Percentiles rank a stretch among this genome's conserved stretches.
Evolutionary conservation across 176 grass and related monocot genomes (phyloP).

Genomic region (Alopecurus myosuroides): DNA sequence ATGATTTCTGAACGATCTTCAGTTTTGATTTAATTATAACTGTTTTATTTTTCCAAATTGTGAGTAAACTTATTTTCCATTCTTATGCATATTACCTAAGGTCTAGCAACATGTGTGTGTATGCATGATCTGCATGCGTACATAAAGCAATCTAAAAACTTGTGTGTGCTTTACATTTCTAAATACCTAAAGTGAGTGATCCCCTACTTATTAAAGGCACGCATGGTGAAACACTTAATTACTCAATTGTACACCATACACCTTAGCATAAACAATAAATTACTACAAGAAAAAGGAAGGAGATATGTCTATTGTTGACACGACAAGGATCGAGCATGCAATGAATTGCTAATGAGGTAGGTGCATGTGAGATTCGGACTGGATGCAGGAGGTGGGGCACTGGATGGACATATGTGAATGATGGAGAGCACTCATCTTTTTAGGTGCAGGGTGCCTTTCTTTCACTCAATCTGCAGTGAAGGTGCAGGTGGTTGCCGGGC

Average conservation of each 20-base stretch:
- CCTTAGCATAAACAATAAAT: neutral
- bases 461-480: neutral
- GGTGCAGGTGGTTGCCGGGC: constrained; percentile 2
- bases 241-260: too few species aligned
- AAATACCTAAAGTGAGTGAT: neutral
- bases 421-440: constrained; percentile 15
- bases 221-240: too few species aligned
- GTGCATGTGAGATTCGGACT: neutral
- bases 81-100: too few species aligned
- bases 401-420: neutral
- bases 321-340: neutral
- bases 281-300: neutral
- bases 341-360: neutral
- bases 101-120: too few species aligned
- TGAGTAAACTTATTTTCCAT: too few species aligned
- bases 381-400: neutral
- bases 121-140: too few species aligned
- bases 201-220: too few species aligned
- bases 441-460: constrained; percentile 36
- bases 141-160: too few species aligned
- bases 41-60: too few species aligned
- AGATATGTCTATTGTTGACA: constrained; percentile 22
- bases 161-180: too few species aligned
- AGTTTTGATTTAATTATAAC: too few species aligned
- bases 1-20: too few species aligned